Percentiles rank a stretch among this genome's conserved stretches.
These are phyloP conservation scores for Otatea glauca DNA, from an alignment of 176 grass and related monocot genomes.

Conservation along the genomic window DNA sequence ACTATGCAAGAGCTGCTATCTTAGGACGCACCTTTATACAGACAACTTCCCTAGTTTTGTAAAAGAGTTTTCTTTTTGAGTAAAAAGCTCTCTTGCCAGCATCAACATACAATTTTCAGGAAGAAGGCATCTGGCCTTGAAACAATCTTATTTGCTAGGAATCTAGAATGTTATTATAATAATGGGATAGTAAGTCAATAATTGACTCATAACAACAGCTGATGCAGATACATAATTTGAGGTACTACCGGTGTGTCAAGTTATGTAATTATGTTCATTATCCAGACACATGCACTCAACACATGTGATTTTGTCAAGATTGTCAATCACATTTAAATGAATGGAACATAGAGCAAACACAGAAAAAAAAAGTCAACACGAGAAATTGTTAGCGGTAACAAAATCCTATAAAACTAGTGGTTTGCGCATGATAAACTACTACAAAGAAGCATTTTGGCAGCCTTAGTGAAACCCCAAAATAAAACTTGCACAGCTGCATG, in stretches of 20 bases:
- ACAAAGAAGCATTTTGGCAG: background rate
- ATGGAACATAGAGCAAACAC: background rate
- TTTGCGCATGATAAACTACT: background rate
- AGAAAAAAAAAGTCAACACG: background rate
- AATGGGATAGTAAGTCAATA: background rate
- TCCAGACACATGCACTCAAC: background rate
- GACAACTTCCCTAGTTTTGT: constrained; percentile 36
- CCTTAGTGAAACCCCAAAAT: background rate
- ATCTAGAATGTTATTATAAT: background rate
- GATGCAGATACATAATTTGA: background rate
- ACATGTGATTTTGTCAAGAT: background rate
- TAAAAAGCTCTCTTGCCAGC: constrained; percentile 45
- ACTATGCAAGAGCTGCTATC: constrained; percentile 8
- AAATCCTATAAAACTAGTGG: background rate
- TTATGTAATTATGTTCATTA: background rate
- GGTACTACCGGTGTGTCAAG: background rate
- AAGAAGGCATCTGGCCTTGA: background rate
- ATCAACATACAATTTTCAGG: constrained; percentile 46
- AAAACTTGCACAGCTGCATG: background rate
- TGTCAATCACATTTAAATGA: background rate
- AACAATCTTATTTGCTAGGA: constrained; percentile 19
- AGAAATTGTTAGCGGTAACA: background rate
- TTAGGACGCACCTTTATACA: constrained; percentile 28
- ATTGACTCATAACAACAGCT: background rate
- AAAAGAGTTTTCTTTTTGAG: constrained; percentile 33